These are phyloP conservation scores for Quercus mongolica DNA, from an alignment of 306 rosid species.

Conservation along the genomic window DNA sequence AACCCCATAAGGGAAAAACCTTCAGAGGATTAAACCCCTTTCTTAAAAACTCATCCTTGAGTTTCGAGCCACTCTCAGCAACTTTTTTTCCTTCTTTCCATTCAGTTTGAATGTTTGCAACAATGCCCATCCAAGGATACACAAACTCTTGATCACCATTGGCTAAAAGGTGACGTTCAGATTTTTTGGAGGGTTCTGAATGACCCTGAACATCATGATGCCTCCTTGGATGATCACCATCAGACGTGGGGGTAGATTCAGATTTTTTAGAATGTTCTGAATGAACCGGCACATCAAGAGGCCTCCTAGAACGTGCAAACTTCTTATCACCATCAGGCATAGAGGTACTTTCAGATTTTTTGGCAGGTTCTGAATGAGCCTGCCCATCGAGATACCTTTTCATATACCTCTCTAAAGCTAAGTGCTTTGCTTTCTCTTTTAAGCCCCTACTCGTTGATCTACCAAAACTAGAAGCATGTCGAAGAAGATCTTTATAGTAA, in stretches of 20 bases:
- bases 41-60: slow-evolving; percentile 43
- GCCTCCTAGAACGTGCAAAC: no score
- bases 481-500: slow-evolving; percentile 39
- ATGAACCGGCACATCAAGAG: no score
- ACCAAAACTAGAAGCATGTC: slow-evolving; percentile 42
- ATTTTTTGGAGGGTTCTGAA: slow-evolving; percentile 14
- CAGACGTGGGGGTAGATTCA: no score
- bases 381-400: slow-evolving; percentile 29
- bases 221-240: no score
- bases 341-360: no score
- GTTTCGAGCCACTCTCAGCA: slow-evolving; percentile 64
- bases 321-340: no score
- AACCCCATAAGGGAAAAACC: slow-evolving; percentile 66
- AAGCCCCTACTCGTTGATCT: slow-evolving; percentile 14
- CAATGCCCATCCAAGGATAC: slow-evolving; percentile 65
- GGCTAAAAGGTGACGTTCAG: not conserved
- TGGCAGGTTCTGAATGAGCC: not conserved
- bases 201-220: not conserved
- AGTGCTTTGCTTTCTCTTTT: slow-evolving; percentile 54
- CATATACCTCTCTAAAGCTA: slow-evolving; percentile 49
- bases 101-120: slow-evolving; percentile 62
- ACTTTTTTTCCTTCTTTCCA: slow-evolving; percentile 40
- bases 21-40: slow-evolving; percentile 69
- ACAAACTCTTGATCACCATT: slow-evolving; percentile 41
- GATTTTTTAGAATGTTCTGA: no score